These are phyloP conservation scores for Crassisporium funariophilum DNA, from an alignment of 768 basidiomycete genomes.

Conservation along the genomic window DNA sequence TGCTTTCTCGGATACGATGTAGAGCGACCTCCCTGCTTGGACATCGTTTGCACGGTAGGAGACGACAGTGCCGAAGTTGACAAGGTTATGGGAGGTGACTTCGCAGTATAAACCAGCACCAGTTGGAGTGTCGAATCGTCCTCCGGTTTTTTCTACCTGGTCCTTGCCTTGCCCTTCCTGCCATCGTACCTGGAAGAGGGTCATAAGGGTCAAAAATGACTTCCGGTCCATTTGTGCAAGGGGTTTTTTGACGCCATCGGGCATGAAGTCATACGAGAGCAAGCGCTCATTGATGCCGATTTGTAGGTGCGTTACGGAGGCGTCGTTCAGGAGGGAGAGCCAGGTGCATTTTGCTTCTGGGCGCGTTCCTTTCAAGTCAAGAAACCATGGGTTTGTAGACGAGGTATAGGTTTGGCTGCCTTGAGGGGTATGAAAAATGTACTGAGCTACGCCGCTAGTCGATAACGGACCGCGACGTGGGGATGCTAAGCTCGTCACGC, in stretches of 20 bases:
- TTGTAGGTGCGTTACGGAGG: background rate
- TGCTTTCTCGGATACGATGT: constrained; percentile 6
- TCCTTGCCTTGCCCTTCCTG: constrained; percentile 3
- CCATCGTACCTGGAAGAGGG: constrained; percentile 9
- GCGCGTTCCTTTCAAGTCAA: constrained; percentile 3
- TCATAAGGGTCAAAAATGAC: constrained; percentile 6
- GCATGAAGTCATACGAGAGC: constrained; percentile 10
- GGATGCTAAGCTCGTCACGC: too few species aligned
- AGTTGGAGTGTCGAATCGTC: background rate
- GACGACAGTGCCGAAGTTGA: constrained; percentile 8
- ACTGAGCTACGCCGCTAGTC: constrained; percentile 2
- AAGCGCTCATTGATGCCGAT: constrained; percentile 2
- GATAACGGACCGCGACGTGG: too few species aligned
- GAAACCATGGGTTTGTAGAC: constrained; percentile 6
- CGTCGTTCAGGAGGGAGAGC: constrained; percentile 7
- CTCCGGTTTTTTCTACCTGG: background rate
- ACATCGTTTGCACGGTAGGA: constrained; percentile 1
- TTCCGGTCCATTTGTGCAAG: constrained; percentile 9
- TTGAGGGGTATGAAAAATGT: constrained; percentile 4
- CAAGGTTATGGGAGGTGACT: constrained; percentile 6
- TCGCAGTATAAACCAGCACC: constrained; percentile 8
- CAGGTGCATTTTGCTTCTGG: constrained; percentile 6
- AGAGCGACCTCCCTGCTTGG: background rate
- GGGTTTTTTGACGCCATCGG: constrained; percentile 8
- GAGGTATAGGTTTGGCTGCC: constrained; percentile 2